Conservation (phyloP, 805 yeast species). For the Candida ponderosae region DNA sequence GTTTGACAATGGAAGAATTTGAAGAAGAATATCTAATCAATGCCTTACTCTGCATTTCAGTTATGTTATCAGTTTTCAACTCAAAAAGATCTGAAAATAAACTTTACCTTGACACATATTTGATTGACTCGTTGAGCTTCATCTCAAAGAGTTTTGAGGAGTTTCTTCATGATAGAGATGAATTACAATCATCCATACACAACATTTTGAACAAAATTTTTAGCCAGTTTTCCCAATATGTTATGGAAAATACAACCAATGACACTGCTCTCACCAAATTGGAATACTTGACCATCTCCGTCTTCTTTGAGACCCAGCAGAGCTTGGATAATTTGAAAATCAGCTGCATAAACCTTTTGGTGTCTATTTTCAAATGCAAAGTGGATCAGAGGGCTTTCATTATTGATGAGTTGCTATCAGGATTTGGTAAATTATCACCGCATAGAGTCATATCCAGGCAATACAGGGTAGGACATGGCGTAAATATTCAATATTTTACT, state of each 20-base stretch:
- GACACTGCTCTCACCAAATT: conserved; percentile 50
- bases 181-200: not conserved
- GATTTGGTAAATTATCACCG: conserved; percentile 40
- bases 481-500: conserved; percentile 40
- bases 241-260: conserved; percentile 23
- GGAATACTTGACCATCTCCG: conserved; percentile 40
- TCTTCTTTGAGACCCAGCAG: conserved; percentile 27
- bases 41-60: conserved; percentile 11
- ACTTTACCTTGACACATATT: conserved; percentile 37
- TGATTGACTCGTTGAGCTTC: conserved; percentile 32
- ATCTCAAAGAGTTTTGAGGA: conserved; percentile 27
- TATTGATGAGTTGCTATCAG: conserved; percentile 48
- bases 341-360: conserved; percentile 14
- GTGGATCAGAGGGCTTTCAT: conserved; percentile 53
- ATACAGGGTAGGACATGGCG: conserved; percentile 34
- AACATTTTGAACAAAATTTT: conserved; percentile 8
- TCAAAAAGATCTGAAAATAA: conserved; percentile 32
- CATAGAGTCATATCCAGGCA: conserved; percentile 37
- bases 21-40: conserved; percentile 4
- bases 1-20: conserved; percentile 14
- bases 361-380: conserved; percentile 17
- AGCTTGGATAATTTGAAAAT: conserved; percentile 22
- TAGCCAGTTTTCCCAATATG: conserved; percentile 12
- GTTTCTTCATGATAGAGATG: conserved; percentile 10
- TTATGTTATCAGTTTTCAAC: conserved; percentile 34